phyloP scores from a whole-genome alignment of 164 flowering plant species.

The Piper longum region DNA sequence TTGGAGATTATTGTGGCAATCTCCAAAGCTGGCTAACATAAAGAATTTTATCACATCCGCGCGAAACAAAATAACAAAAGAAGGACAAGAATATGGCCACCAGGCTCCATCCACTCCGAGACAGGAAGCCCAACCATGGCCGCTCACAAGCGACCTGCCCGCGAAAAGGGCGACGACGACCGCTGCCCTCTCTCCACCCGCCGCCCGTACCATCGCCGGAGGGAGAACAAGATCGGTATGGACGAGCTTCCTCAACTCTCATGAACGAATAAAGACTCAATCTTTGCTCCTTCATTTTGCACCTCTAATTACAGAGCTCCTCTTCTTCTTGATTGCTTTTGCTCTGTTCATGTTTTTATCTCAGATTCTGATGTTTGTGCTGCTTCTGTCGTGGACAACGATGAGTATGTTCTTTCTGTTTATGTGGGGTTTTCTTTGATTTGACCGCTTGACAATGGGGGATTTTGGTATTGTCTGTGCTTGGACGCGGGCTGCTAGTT shows the following conservation, averaged over 20 bases:
- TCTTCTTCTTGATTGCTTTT: background rate
- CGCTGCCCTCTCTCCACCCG: background rate
- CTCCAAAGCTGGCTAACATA: no score
- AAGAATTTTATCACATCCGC: no score
- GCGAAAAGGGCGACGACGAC: background rate
- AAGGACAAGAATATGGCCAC: background rate
- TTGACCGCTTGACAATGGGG: background rate
- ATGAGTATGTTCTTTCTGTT: slow-evolving; percentile 1
- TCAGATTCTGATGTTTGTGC: slow-evolving; percentile 5
- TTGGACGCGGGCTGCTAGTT: background rate
- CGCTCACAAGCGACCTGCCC: slow-evolving; percentile 8
- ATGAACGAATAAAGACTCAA: background rate
- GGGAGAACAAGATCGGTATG: background rate
- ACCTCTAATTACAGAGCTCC: background rate
- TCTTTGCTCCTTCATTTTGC: background rate
- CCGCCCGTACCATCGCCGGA: background rate
- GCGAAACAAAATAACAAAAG: no score
- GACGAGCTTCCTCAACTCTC: background rate
- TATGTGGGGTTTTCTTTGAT: background rate
- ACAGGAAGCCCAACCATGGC: slow-evolving; percentile 2
- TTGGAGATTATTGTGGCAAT: no score
- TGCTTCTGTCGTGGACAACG: slow-evolving; percentile 1
- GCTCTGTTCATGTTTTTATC: background rate
- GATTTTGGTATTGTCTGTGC: background rate
- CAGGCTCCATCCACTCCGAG: background rate